Percentiles rank a stretch among this genome's conserved stretches.
Conservation (phyloP, 2,329 filamentous ascomycete genomes). For the Xylariaceae sp. region DNA sequence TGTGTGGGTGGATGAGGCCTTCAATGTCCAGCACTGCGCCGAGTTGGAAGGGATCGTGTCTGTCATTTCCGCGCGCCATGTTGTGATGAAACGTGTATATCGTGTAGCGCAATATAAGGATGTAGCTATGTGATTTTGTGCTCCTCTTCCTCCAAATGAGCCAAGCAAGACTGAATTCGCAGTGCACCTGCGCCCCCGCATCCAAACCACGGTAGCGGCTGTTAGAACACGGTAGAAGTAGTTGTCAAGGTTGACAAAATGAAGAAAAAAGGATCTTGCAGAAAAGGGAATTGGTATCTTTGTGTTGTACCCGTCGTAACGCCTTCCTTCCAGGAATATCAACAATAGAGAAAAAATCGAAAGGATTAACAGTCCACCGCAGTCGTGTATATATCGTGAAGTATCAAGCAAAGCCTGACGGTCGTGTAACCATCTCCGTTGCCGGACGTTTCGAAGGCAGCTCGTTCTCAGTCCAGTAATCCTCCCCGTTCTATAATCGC, state of each 20-base stretch:
- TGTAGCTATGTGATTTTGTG: neutral
- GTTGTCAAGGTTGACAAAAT: slow-evolving; percentile 12
- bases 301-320: slow-evolving; percentile 24
- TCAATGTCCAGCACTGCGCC: too few relatives aligned
- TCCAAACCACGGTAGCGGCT: slow-evolving; percentile 15
- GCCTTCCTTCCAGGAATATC: slow-evolving; percentile 11
- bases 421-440: too few relatives aligned
- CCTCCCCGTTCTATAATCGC: slow-evolving; percentile 6
- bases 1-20: too few relatives aligned
- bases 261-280: slow-evolving; percentile 22
- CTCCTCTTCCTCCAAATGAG: neutral
- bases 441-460: too few relatives aligned
- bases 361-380: slow-evolving; percentile 24
- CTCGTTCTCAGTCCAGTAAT: neutral
- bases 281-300: slow-evolving; percentile 30
- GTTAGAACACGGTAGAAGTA: slow-evolving; percentile 14
- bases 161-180: neutral
- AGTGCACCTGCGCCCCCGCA: slow-evolving; percentile 3
- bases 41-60: too few relatives aligned
- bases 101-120: neutral
- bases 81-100: neutral
- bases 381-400: slow-evolving; percentile 24
- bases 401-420: slow-evolving; percentile 3
- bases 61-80: too few relatives aligned
- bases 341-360: neutral